A percentile compares a stretch with the other conserved stretches of the same genome.
phyloP scores from a whole-genome alignment of 2,329 filamentous ascomycete species.

The Aspergillus neoniger region DNA sequence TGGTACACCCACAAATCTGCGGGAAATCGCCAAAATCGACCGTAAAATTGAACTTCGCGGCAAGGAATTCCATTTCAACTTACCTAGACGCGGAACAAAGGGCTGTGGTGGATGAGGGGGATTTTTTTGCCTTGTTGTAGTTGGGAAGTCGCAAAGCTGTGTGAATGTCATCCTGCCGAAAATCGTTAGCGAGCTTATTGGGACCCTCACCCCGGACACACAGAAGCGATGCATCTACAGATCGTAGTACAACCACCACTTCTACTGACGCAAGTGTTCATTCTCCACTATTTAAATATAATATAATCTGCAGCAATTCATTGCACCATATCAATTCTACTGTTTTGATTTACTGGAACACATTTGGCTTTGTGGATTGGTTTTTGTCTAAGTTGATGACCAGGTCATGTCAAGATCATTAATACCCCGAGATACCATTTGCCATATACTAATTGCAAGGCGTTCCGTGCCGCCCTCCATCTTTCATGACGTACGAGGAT shows the following conservation, averaged over 20 bases:
- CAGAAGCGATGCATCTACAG: constrained; percentile 32
- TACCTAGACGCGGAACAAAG: constrained; percentile 38
- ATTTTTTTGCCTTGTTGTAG: constrained; percentile 41
- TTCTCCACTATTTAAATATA: neutral
- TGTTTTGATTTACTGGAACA: neutral
- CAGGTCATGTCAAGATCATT: constrained; percentile 16
- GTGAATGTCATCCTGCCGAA: constrained; percentile 44
- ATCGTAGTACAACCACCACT: constrained; percentile 15
- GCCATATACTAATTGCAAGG: constrained; percentile 18
- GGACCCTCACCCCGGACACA: constrained; percentile 36
- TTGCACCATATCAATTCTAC: neutral
- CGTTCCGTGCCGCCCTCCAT: constrained; percentile 5
- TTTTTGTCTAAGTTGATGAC: constrained; percentile 13
- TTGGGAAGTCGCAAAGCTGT: constrained; percentile 42
- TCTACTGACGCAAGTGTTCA: neutral
- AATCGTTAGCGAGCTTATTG: constrained; percentile 46
- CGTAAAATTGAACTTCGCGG: constrained; percentile 22
- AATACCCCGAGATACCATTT: constrained; percentile 19
- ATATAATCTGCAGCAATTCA: neutral
- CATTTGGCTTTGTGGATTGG: constrained; percentile 14
- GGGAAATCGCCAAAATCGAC: constrained; percentile 28
- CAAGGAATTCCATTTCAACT: constrained; percentile 28
- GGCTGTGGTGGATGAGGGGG: constrained; percentile 38
- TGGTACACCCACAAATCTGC: constrained; percentile 20
- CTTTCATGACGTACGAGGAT: constrained; percentile 23